Conservation (phyloP, 192 early-diverging fungal genomes). For the Lobulomyces angularis region DNA sequence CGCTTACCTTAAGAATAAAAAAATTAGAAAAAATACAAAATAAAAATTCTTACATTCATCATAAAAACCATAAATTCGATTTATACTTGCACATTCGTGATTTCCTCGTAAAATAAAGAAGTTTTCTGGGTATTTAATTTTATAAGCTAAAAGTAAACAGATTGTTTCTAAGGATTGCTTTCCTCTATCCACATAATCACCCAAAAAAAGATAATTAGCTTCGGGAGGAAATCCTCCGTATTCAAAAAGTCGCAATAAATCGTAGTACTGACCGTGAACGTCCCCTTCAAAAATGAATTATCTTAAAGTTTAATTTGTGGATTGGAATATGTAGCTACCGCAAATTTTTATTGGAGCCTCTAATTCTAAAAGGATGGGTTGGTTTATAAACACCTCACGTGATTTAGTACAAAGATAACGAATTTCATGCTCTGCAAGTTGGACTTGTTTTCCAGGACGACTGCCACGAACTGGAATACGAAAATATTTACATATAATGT, state of each 20-base stretch:
- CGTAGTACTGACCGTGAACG: conserved; percentile 96
- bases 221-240: conserved; percentile 93
- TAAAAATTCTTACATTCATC: conserved; percentile 64
- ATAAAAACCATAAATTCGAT: conserved; percentile 97
- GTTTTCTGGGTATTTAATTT: conserved; percentile 99
- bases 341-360: conserved; percentile 95
- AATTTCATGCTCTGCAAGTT: conserved; percentile 89
- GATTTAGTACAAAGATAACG: conserved; percentile 85
- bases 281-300: conserved; percentile 29
- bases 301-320: conserved; percentile 14
- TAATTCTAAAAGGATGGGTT: conserved; percentile 82
- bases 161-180: conserved; percentile 98
- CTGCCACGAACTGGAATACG: conserved; percentile 69
- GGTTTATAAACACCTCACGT: conserved; percentile 88
- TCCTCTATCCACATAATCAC: conserved; percentile 96
- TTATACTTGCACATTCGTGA: conserved; percentile 94
- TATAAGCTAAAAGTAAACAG: conserved; percentile 91
- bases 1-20: conserved; percentile 58
- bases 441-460: conserved; percentile 91
- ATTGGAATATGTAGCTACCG: conserved; percentile 41
- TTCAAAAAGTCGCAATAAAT: conserved; percentile 87
- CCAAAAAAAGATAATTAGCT: conserved; percentile 92
- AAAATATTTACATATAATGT: conserved; percentile 3
- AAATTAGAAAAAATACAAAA: conserved; percentile 1
- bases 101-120: conserved; percentile 98